A percentile compares a stretch with the other conserved stretches of the same genome.
These are phyloP conservation scores for Aristolochia fimbriata DNA, from an alignment of 164 flowering plant genomes.

Conservation along the genomic window DNA sequence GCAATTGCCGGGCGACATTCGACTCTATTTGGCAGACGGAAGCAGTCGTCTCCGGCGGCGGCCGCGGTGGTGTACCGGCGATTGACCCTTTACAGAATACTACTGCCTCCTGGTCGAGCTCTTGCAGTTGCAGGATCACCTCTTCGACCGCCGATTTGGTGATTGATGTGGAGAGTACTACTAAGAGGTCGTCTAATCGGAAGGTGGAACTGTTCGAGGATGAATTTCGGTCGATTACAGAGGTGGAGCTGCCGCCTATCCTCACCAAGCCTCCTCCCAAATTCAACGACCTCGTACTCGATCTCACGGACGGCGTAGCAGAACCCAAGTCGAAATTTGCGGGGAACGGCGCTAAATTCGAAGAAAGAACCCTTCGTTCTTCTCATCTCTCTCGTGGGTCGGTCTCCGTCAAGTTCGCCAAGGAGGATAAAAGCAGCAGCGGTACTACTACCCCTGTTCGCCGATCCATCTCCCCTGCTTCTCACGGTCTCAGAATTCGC, in stretches of 20 bases:
- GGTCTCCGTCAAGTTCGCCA: conserved; percentile 15
- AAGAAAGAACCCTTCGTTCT: conserved; percentile 6
- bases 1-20: conserved; percentile 16
- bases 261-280: conserved; percentile 36
- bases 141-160: conserved; percentile 38
- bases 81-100: neutral
- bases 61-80: neutral
- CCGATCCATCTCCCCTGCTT: conserved; percentile 10
- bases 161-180: conserved; percentile 31
- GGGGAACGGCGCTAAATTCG: conserved; percentile 10
- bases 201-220: conserved; percentile 13
- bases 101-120: conserved; percentile 13
- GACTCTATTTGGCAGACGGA: conserved; percentile 12
- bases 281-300: conserved; percentile 8
- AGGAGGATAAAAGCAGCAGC: conserved; percentile 15
- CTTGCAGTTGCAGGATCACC: conserved; percentile 14
- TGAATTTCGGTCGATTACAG: conserved; percentile 19
- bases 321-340: conserved; percentile 1
- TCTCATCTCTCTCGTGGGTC: neutral
- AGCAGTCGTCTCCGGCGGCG: neutral
- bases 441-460: conserved; percentile 15
- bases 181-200: neutral
- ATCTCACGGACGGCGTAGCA: conserved; percentile 2
- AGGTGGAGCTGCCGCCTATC: conserved; percentile 46
- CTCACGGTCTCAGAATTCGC: conserved; percentile 27